A percentile compares a stretch with the other conserved stretches of the same genome.
These are phyloP conservation scores for Lonicera japonica DNA, from an alignment of 129 eudicot species.

Conservation along the genomic window DNA sequence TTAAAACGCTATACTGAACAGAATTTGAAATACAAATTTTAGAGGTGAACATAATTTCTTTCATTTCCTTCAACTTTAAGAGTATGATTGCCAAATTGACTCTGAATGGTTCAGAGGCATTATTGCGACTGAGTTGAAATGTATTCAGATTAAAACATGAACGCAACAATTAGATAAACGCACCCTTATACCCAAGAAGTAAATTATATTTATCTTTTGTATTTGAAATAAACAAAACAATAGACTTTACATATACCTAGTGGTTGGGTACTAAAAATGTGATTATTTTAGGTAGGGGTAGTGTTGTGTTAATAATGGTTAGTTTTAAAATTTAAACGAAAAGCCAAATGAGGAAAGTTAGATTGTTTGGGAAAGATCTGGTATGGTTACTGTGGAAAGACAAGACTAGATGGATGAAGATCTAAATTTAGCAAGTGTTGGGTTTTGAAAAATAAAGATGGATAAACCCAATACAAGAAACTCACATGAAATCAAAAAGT, in stretches of 20 bases:
- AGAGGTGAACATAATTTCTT: too few species aligned
- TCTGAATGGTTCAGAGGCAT: too few species aligned
- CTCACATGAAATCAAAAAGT: conserved; percentile 57
- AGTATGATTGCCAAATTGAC: too few species aligned
- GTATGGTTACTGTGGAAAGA: conserved; percentile 64
- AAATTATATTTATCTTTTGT: too few species aligned
- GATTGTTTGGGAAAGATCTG: conserved; percentile 31
- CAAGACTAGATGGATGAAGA: conserved; percentile 55
- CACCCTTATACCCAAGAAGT: too few species aligned
- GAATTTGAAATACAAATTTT: too few species aligned
- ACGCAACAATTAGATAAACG: too few species aligned
- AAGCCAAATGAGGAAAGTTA: conserved; percentile 45
- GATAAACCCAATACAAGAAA: conserved; percentile 45
- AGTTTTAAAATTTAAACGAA: neutral
- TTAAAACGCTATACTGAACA: neutral
- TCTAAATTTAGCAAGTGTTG: conserved; percentile 53
- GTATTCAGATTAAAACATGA: too few species aligned
- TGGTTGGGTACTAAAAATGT: neutral
- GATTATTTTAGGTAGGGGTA: conserved; percentile 22
- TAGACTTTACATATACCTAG: too few species aligned
- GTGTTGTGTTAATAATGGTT: conserved; percentile 19
- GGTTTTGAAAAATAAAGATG: conserved; percentile 29
- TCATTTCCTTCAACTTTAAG: too few species aligned
- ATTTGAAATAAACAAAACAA: too few species aligned
- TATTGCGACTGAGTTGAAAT: too few species aligned